phyloP scores from a whole-genome alignment of 1,284 basidiomycete genomes.

The Rhizoctonia solani region DNA sequence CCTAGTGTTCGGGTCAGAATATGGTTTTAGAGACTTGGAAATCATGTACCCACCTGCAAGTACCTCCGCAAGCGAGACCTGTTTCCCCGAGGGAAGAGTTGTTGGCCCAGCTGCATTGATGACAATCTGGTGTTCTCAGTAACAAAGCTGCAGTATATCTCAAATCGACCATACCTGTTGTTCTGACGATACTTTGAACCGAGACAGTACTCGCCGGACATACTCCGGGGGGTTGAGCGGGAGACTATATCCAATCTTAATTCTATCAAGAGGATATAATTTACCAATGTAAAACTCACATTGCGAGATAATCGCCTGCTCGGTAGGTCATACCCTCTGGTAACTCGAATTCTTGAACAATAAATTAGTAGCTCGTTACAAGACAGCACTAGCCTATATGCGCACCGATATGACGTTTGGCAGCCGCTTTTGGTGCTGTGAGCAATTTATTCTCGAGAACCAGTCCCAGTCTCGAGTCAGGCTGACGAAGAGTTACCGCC shows the following conservation, averaged over 20 bases:
- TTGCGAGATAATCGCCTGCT: constrained; percentile 33
- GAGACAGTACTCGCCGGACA: constrained; percentile 37
- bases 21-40: constrained; percentile 50
- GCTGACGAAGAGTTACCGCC: constrained; percentile 49
- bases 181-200: constrained; percentile 44
- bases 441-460: constrained; percentile 51
- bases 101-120: constrained; percentile 50
- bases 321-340: constrained; percentile 27
- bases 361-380: no score
- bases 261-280: constrained; percentile 42
- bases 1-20: constrained; percentile 43
- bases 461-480: constrained; percentile 49
- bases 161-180: constrained; percentile 46
- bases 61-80: constrained; percentile 5
- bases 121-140: constrained; percentile 44
- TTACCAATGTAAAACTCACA: constrained; percentile 44
- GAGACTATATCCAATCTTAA: constrained; percentile 42
- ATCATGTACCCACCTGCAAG: constrained; percentile 45
- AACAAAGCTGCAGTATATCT: neutral
- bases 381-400: constrained; percentile 13
- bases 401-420: constrained; percentile 55
- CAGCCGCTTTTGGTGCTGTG: constrained; percentile 49
- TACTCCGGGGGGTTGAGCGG: constrained; percentile 37
- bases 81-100: constrained; percentile 43
- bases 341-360: constrained; percentile 29